Conservation (phyloP, 305 asterid genomes). For the Petunia hybrid region DNA sequence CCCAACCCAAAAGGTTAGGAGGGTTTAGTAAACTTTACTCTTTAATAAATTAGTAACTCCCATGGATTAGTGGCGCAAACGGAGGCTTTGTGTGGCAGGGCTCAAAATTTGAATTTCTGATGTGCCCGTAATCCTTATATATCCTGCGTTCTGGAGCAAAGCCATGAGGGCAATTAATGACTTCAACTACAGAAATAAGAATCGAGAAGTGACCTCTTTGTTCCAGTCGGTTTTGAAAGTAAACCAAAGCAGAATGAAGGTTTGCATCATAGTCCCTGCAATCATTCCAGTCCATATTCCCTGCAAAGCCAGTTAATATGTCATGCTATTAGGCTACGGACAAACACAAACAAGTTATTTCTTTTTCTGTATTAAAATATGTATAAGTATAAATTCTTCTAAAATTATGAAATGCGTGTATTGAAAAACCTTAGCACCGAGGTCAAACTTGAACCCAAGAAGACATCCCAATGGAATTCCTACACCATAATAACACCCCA, state of each 20-base stretch:
- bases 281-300: constrained; percentile 96
- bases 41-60: too few relatives aligned
- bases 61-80: too few relatives aligned
- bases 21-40: too few relatives aligned
- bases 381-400: background rate
- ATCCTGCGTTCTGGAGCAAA: too few relatives aligned
- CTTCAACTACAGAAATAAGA: background rate
- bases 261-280: constrained; percentile 88
- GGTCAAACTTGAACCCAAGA: constrained; percentile 61
- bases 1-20: too few relatives aligned
- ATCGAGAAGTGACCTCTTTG: constrained; percentile 58
- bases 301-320: constrained; percentile 37
- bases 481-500: constrained; percentile 71
- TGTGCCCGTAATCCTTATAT: too few relatives aligned
- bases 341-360: too few relatives aligned
- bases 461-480: constrained; percentile 68
- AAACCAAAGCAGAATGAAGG: constrained; percentile 72
- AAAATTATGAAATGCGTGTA: background rate
- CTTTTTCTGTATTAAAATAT: background rate
- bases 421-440: constrained; percentile 65
- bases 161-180: too few relatives aligned
- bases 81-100: too few relatives aligned
- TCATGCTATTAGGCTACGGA: background rate
- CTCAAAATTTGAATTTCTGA: too few relatives aligned
- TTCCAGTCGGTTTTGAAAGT: constrained; percentile 77